Evolutionary conservation across 768 basidiomycete species (phyloP), one percentile per base, ranked within the genome.

Genomic region (Podaxis carcinomalis): DNA sequence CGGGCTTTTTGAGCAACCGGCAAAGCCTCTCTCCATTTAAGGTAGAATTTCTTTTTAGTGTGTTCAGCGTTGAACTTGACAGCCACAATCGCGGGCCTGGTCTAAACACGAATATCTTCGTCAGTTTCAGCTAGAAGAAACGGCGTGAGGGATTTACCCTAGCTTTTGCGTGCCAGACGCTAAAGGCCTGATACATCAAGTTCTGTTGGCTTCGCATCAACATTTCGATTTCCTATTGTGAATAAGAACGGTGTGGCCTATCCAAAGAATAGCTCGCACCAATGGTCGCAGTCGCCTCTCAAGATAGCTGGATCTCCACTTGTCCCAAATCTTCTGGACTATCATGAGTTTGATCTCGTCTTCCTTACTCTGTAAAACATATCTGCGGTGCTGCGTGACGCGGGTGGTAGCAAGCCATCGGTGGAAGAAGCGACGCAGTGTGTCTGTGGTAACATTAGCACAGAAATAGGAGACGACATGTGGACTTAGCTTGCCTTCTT

Each of bases 121-220:
- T 40, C 16, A 47, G 59, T 56, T 64, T 28, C 36, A 39, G 23
- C 46, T 44, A 53, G 19, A 35, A 64, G 44, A 19, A 56, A 52
- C 49, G 16, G 39, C 2, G 11, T 13, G n/a, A 25, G 46, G 11
- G 36, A 27, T 9, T 66, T 68, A 90, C 92, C 69, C 80, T 83
- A 35, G 92, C 91, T 70, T 82, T 89, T 11, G 85, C 81, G 68
- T 86, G 81, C 92, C 92, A 94, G 49, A 84, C 78, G 6, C 78
- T 79, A 67, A 92, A 93, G 1, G 85, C 82, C n/a, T 82, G 80
- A 73, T 83, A 86, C 63, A 90, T 72, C 16, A 83, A 67, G 67
- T 84, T 86, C 63, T 78, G 81, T 63, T 87, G 84, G 56, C 75
- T 81, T 60, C 86, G 85, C 40, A 83, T 63, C 32, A 83, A 71